phyloP scores from a whole-genome alignment of 352 stramenopile species.

The Phytophthora nicotianae region DNA sequence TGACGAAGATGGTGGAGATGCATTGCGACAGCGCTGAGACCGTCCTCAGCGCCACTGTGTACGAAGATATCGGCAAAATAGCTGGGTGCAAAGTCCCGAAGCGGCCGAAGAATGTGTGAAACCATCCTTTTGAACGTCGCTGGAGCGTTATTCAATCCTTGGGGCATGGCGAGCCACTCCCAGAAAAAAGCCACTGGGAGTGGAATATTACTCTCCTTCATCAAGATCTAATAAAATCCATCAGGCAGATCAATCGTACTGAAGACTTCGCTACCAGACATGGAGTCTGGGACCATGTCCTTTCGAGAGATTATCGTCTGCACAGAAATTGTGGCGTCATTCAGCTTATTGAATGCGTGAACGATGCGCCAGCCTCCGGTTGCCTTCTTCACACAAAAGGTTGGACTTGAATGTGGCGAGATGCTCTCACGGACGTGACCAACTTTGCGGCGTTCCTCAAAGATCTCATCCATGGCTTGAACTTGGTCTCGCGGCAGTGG shows the following conservation, averaged over 20 bases:
- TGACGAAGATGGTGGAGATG: conserved; percentile 15
- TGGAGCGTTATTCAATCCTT: background rate
- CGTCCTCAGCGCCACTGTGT: conserved; percentile 15
- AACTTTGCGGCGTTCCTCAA: conserved; percentile 10
- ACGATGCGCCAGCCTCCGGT: background rate
- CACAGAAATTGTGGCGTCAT: background rate
- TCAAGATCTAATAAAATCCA: conserved; percentile 19
- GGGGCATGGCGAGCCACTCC: background rate
- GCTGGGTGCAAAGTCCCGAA: conserved; percentile 14
- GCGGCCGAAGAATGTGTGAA: conserved; percentile 3
- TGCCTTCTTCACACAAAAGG: conserved; percentile 17
- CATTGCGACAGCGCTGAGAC: conserved; percentile 9
- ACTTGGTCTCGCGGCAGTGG: conserved; percentile 1
- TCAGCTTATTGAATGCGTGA: conserved; percentile 2
- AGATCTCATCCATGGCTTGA: conserved; percentile 29
- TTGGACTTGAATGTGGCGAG: conserved; percentile 22
- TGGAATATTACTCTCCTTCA: conserved; percentile 7
- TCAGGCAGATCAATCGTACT: conserved; percentile 14
- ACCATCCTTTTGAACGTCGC: conserved; percentile 13
- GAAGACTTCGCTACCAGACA: conserved; percentile 7
- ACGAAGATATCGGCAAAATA: conserved; percentile 47
- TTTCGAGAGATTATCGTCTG: conserved; percentile 16
- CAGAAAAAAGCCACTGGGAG: too few relatives aligned
- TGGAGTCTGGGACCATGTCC: background rate
- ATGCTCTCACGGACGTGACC: conserved; percentile 23